Base-by-base conservation (phyloP, 169 alveolate species). In the Eimeria brunetti region DNA sequence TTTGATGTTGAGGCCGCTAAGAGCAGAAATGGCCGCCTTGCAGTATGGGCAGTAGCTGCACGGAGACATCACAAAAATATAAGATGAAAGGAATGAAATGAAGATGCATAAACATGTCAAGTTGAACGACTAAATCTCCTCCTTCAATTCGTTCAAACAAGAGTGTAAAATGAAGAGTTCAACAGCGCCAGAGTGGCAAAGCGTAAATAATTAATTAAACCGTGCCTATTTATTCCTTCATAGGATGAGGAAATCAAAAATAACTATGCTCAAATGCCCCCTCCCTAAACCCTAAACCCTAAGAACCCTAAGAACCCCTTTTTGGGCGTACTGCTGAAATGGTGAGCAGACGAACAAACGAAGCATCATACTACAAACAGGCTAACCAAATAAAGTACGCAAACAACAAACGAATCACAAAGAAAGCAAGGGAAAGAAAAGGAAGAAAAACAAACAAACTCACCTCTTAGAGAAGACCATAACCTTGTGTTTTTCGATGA, bases 31-130 rank as follows among this genome's bases (percentile, higher is more conserved):
- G 36, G 97, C 97, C 12, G 33, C 56, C 27, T 44, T 62, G 88
- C 97, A 95, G 44, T 62, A 89, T 12, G 97, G 97, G 95, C 97
- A 95, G 41, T 83, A 36, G 84, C 96, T 95, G 90, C 89, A 80
- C 11, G 36, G 16, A 7, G 58, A n/a, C 41, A 64, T 30, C 58
- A 33, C 91, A 84, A 58, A 16, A 16, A 58, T 16, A 58, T 12
- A 12, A 58, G 69, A 58, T 58, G 69, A n/a, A n/a, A n/a, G n/a
- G n/a, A n/a, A 58, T 58, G 69, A 58, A 58, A 12, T 58, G n/a
- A 16, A 16, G 12, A 12, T 58, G n/a, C 69, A 58, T 58, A 20
- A 12, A 58, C 12, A 58, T 16, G n/a, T 58, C 69, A 58, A 58
- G 69, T 12, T 12, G 69, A 20, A 58, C n/a, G 69, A 58, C 12